A percentile compares a stretch with the other conserved stretches of the same genome.
Conservation (phyloP, 1,284 basidiomycete genomes). For the Moesziomyces aphidis region DNA sequence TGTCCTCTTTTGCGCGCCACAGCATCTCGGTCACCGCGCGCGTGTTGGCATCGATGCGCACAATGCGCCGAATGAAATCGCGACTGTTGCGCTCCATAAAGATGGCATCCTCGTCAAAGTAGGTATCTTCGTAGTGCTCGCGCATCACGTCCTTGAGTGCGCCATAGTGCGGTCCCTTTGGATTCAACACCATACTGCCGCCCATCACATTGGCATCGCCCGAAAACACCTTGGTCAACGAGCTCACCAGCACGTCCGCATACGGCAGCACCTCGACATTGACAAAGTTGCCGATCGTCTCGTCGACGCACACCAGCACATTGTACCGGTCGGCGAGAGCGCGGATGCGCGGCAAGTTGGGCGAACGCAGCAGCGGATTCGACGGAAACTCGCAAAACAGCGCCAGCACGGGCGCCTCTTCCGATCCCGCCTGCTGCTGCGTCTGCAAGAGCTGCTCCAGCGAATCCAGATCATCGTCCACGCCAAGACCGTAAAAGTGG, state of each 20-base stretch:
- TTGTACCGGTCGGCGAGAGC: slow-evolving; percentile 86
- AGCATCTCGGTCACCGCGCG: slow-evolving; percentile 84
- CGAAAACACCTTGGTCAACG: slow-evolving; percentile 94
- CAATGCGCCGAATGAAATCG: slow-evolving; percentile 83
- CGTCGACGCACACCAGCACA: slow-evolving; percentile 91
- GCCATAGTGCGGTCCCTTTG: slow-evolving; percentile 77
- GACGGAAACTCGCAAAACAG: slow-evolving; percentile 87
- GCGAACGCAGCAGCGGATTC: slow-evolving; percentile 88
- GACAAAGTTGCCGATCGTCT: slow-evolving; percentile 95
- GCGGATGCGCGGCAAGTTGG: slow-evolving; percentile 83
- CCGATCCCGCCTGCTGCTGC: slow-evolving; percentile 67
- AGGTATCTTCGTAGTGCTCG: slow-evolving; percentile 83
- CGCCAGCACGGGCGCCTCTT: slow-evolving; percentile 69
- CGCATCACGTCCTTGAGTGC: slow-evolving; percentile 75
- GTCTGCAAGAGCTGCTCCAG: slow-evolving; percentile 76
- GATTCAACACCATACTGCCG: slow-evolving; percentile 79
- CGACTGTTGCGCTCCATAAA: slow-evolving; percentile 98
- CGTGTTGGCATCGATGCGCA: slow-evolving; percentile 84
- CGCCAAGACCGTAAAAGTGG: slow-evolving; percentile 86
- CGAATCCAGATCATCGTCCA: slow-evolving; percentile 79
- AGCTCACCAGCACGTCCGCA: slow-evolving; percentile 93
- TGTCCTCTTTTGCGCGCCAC: slow-evolving; percentile 61
- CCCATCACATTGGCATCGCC: slow-evolving; percentile 98
- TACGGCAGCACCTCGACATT: slow-evolving; percentile 92
- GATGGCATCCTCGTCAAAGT: slow-evolving; percentile 91